phyloP scores from a whole-genome alignment of 768 basidiomycete genomes.

The Tulasnella sp. region DNA sequence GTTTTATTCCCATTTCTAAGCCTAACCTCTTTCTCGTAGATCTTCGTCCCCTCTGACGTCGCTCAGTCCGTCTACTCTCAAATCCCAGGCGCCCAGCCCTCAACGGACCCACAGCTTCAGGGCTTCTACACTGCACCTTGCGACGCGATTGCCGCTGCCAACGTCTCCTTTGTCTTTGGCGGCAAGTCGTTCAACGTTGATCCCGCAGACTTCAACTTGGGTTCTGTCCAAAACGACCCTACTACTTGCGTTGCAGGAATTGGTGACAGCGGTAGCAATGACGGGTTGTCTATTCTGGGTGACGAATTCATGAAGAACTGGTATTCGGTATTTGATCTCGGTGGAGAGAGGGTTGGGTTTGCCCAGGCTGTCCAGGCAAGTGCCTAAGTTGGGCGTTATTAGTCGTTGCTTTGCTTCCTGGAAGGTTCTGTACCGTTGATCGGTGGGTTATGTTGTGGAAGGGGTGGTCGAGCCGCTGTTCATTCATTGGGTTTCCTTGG shows the following conservation, averaged over 20 bases:
- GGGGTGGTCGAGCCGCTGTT: background rate
- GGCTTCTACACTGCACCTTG: conserved; percentile 28
- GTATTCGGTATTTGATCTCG: background rate
- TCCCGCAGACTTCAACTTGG: conserved; percentile 16
- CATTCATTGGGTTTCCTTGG: background rate
- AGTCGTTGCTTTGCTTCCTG: background rate
- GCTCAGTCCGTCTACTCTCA: background rate
- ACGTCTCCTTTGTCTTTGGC: conserved; percentile 7
- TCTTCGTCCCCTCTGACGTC: conserved; percentile 20
- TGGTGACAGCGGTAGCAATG: background rate
- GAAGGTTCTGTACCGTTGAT: background rate
- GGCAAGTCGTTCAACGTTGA: conserved; percentile 9
- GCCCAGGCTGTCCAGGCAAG: background rate
- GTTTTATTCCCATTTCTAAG: background rate
- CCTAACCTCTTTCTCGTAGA: background rate
- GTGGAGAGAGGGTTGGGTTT: background rate
- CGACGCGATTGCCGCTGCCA: background rate
- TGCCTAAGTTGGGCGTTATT: background rate
- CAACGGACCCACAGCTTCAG: background rate
- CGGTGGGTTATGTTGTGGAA: background rate
- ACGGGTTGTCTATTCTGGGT: background rate
- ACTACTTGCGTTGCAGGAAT: conserved; percentile 22
- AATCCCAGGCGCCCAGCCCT: conserved; percentile 32
- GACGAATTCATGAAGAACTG: conserved; percentile 5
- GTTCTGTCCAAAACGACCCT: background rate